These are phyloP conservation scores for Sporothrix dimorphospora DNA, from an alignment of 2,329 filamentous ascomycete genomes.

Conservation along the genomic window DNA sequence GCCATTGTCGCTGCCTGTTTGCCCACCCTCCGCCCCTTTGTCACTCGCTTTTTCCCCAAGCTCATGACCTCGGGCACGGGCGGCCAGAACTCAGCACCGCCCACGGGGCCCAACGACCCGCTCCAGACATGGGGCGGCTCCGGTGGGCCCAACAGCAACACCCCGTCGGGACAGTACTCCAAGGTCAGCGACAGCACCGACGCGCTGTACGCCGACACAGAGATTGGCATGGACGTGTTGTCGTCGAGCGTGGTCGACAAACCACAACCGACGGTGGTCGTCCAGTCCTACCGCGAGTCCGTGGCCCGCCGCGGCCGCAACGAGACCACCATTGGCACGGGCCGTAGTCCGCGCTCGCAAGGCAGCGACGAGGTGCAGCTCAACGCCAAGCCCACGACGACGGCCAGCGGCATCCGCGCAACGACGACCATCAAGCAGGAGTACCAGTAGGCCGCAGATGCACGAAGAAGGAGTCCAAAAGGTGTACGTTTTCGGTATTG, in stretches of 20 bases:
- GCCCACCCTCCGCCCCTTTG: slow-evolving; percentile 6
- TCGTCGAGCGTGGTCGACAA: background rate
- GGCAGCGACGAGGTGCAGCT: slow-evolving; percentile 6
- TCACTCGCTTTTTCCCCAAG: background rate
- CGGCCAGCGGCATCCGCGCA: background rate
- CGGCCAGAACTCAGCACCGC: background rate
- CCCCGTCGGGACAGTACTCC: background rate
- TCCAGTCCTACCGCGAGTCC: slow-evolving; percentile 30
- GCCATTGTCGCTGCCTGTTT: slow-evolving; percentile 33
- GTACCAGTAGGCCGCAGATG: background rate
- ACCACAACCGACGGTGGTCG: slow-evolving; percentile 27
- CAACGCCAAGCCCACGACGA: background rate
- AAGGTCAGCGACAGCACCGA: slow-evolving; percentile 13
- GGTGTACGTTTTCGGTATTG: background rate
- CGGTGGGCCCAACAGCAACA: background rate
- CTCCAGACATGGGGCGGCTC: slow-evolving; percentile 15
- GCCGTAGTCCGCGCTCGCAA: background rate
- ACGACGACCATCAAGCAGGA: slow-evolving; percentile 10
- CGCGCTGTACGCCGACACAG: background rate
- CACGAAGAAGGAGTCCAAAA: background rate
- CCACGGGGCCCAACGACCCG: background rate
- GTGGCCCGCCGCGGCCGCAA: slow-evolving; percentile 26
- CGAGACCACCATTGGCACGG: slow-evolving; percentile 23
- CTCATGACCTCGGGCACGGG: background rate
- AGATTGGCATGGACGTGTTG: background rate